phyloP scores from a whole-genome alignment of 192 early-diverging fungal genomes.

The Lobosporangium transversale region DNA sequence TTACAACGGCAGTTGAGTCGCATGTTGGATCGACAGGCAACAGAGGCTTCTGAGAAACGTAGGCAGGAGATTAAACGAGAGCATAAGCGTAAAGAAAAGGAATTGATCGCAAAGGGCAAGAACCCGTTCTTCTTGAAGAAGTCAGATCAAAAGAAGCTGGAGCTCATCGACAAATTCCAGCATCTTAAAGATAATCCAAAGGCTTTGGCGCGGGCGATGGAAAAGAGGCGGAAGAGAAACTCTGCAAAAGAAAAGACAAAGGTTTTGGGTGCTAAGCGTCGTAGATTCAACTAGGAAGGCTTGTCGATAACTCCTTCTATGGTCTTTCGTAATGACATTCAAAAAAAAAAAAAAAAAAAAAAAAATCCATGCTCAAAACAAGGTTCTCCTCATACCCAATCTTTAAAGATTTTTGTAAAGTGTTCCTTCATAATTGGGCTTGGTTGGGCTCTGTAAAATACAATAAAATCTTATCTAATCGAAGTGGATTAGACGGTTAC shows the following conservation, averaged over 20 bases:
- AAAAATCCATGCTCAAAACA: too few relatives aligned
- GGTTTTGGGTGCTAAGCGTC: slow-evolving; percentile 63
- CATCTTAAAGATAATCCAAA: slow-evolving; percentile 69
- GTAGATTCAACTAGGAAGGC: slow-evolving; percentile 32
- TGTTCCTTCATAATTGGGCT: too few relatives aligned
- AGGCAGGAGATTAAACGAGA: slow-evolving; percentile 74
- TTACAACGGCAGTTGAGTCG: slow-evolving; percentile 69
- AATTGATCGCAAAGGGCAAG: slow-evolving; percentile 88
- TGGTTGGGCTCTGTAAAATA: too few relatives aligned
- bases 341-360: too few relatives aligned
- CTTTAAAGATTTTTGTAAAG: too few relatives aligned
- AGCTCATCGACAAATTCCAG: slow-evolving; percentile 88
- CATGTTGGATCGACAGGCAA: slow-evolving; percentile 67
- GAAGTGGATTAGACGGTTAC: too few relatives aligned
- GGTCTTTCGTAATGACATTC: too few relatives aligned
- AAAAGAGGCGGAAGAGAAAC: slow-evolving; percentile 95
- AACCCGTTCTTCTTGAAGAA: slow-evolving; percentile 94
- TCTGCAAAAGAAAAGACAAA: slow-evolving; percentile 82
- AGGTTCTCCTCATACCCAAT: too few relatives aligned
- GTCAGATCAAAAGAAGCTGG: slow-evolving; percentile 84
- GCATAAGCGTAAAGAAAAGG: slow-evolving; percentile 84
- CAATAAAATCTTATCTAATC: too few relatives aligned
- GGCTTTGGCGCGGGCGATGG: slow-evolving; percentile 84
- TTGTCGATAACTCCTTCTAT: too few relatives aligned
- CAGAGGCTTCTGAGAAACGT: slow-evolving; percentile 60